Conservation (phyloP, 805 yeast species). For the Diddensiella caesifluorescens region DNA sequence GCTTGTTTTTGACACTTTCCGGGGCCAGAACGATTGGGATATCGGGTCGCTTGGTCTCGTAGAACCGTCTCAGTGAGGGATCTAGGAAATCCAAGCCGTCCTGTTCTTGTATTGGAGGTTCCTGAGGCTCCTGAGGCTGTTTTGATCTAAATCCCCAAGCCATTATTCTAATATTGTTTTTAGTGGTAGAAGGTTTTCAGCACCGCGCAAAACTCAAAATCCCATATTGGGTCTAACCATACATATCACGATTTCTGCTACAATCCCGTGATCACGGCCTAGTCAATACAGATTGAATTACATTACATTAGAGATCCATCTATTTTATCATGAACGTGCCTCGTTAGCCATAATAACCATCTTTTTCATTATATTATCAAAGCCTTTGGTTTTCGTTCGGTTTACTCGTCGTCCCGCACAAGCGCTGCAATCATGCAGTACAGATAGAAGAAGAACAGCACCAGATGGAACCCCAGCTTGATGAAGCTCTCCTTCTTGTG, state of each 20-base stretch:
- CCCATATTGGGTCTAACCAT: too few species aligned
- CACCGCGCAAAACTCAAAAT: too few species aligned
- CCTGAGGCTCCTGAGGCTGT: too few species aligned
- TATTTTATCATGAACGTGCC: too few species aligned
- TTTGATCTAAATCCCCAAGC: too few species aligned
- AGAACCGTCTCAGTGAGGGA: constrained; percentile 15
- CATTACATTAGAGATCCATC: background rate
- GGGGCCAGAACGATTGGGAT: constrained; percentile 18
- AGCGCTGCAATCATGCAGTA: constrained; percentile 95
- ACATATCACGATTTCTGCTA: too few species aligned
- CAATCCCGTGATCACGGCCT: too few species aligned
- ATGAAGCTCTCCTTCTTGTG: constrained; percentile 90
- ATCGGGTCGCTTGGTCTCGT: constrained; percentile 19
- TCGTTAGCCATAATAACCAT: background rate
- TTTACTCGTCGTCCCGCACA: constrained; percentile 53
- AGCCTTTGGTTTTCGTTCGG: background rate
- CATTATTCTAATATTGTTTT: too few species aligned
- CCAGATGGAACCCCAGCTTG: constrained; percentile 84
- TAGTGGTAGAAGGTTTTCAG: too few species aligned
- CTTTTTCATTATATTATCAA: background rate
- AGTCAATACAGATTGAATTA: too few species aligned
- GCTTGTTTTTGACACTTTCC: constrained; percentile 9
- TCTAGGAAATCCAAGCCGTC: constrained; percentile 13
- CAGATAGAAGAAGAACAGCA: constrained; percentile 91
- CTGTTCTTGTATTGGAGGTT: too few species aligned